phyloP scores from a whole-genome alignment of 129 eudicot species.

The Saposhnikovia divaricata region DNA sequence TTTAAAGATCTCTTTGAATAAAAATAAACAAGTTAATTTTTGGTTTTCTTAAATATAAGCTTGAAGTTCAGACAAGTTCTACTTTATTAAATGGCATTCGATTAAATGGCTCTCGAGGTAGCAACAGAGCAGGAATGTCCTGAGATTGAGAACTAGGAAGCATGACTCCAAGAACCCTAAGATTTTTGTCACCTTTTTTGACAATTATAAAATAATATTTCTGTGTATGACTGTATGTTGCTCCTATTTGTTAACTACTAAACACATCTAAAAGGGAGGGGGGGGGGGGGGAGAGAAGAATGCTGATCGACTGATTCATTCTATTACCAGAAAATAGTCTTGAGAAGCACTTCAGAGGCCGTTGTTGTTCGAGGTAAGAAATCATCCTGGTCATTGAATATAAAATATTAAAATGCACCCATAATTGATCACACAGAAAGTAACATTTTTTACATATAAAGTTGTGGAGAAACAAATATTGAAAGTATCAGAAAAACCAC shows the following conservation, averaged over 20 bases:
- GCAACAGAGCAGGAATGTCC: not conserved
- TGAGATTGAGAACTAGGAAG: not conserved
- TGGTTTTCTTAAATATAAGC: not conserved
- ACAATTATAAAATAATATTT: not conserved
- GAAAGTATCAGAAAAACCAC: not conserved
- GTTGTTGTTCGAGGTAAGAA: constrained; percentile 96
- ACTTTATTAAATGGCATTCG: not conserved
- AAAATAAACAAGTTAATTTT: not conserved
- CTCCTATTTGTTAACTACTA: constrained; percentile 2
- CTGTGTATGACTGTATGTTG: not conserved
- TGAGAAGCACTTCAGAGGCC: constrained; percentile 74
- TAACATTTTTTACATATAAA: not conserved
- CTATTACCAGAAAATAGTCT: constrained; percentile 77
- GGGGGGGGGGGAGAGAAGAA: constrained; percentile 5
- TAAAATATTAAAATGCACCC: not conserved
- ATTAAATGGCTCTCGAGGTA: not conserved
- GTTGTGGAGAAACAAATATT: too few relatives aligned
- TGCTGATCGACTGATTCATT: constrained; percentile 31
- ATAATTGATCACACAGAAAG: not conserved
- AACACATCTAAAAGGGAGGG: not conserved
- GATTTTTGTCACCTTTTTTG: not conserved
- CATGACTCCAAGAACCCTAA: not conserved
- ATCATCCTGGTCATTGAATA: constrained; percentile 66
- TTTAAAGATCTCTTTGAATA: not conserved
- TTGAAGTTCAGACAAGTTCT: too few relatives aligned